Base-by-base conservation (phyloP, 1,284 basidiomycete species). In the Sparassis latifolia region DNA sequence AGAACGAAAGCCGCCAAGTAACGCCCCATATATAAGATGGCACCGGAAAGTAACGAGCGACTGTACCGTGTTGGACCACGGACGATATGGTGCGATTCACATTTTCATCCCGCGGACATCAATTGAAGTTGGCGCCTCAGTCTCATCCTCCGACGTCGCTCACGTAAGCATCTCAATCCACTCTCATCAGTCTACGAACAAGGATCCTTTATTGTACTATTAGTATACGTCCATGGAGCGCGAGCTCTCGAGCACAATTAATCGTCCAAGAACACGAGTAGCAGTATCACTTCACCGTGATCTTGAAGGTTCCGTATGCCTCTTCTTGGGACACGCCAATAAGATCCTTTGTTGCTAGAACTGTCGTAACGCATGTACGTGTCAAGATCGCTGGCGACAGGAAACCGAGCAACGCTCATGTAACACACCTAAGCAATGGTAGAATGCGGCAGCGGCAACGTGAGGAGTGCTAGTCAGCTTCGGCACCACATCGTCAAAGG, bases 391-490 rank as follows among this genome's bases (percentile, higher is more conserved):
- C 12, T 37, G 7, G 35, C 35, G 12, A 12, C 6, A 6, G 7
- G 35, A 37, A 37, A 6, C 6, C 35, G 12, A 37, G 12, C 35
- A 37, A 37, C 12, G 35, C 6, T 6, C 20, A 37, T 7, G 35
- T 7, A 12, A 68, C 79, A 46, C 52, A 88, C 87, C 86, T 46
- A 90, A 73, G 63, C 86, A 89, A 56, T 91, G 87, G 67, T 91
- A 88, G 62, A 91, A 82, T 3, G 80, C 88, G 32, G 85, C 79
- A 12, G 87, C 79, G 4, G 86, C 88, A 33, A 91, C 84, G 60
- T 84, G 86, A 12, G 78, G 72, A 2, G 84, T 87, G 57, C 84
- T 86, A 2, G 83, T 79, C 43, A 68, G 62, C 51, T 69, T 75
- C 4, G 86, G 87, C 20, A 81, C 83, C 33, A 90, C 72, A 38